Conservation (phyloP, 2,329 filamentous ascomycete species). For the Paraphoma chrysanthemicola region DNA sequence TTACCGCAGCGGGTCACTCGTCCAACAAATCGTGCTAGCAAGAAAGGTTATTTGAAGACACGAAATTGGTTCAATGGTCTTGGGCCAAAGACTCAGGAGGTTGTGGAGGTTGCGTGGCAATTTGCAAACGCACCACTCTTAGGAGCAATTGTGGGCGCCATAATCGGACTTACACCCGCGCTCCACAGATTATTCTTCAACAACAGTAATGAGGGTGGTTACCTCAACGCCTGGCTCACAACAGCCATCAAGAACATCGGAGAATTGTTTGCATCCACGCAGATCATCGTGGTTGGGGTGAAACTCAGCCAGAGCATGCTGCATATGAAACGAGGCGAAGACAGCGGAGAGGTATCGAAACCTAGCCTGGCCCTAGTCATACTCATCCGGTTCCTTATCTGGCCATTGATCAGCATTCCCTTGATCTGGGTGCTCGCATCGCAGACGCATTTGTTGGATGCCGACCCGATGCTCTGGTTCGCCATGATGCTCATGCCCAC, state of each 20-base stretch:
- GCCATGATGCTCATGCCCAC: slow-evolving; percentile 66
- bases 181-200: slow-evolving; percentile 70
- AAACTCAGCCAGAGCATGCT: slow-evolving; percentile 64
- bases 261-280: slow-evolving; percentile 68
- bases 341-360: slow-evolving; percentile 57
- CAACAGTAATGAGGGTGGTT: slow-evolving; percentile 63
- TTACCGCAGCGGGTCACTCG: slow-evolving; percentile 52
- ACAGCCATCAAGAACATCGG: slow-evolving; percentile 67
- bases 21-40: slow-evolving; percentile 33
- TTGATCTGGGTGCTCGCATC: slow-evolving; percentile 63
- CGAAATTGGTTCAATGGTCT: slow-evolving; percentile 46
- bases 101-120: slow-evolving; percentile 52
- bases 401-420: slow-evolving; percentile 64
- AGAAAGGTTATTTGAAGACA: slow-evolving; percentile 42
- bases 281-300: slow-evolving; percentile 72
- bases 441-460: slow-evolving; percentile 58
- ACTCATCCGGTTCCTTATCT: slow-evolving; percentile 65
- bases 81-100: slow-evolving; percentile 47
- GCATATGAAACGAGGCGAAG: slow-evolving; percentile 53
- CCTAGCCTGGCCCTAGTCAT: slow-evolving; percentile 60
- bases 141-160: slow-evolving; percentile 64
- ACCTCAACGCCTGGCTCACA: slow-evolving; percentile 72
- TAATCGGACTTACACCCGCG: slow-evolving; percentile 66
- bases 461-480: slow-evolving; percentile 72
- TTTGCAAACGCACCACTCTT: slow-evolving; percentile 70